Conservation (phyloP, 2,329 filamentous ascomycete genomes). For the Beauveria pseudobassiana region DNA sequence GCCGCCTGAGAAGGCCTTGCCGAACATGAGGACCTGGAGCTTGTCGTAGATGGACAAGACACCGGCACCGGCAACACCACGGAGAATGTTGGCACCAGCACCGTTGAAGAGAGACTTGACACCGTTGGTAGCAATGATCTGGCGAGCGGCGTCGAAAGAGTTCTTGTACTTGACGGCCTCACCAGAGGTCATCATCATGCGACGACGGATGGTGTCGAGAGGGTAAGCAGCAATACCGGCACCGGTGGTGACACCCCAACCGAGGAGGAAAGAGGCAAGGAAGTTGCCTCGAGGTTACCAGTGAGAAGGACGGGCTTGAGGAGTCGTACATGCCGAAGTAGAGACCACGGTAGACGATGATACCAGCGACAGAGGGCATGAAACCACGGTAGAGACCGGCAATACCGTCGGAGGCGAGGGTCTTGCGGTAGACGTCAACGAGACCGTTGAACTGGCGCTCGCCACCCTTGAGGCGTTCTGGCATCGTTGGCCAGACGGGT, state of each 20-base stretch:
- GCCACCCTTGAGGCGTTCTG: conserved; percentile 92
- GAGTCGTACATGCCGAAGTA: conserved; percentile 99
- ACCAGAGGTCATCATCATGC: conserved; percentile 99
- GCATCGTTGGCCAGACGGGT: conserved; percentile 99
- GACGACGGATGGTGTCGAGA: conserved; percentile 99
- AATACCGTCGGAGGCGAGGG: conserved; percentile 95
- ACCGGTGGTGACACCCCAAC: conserved; percentile 99
- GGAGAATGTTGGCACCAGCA: conserved; percentile 99
- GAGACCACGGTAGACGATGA: conserved; percentile 99
- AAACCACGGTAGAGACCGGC: conserved; percentile 99
- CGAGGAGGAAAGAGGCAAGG: conserved; percentile 97
- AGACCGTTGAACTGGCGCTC: conserved; percentile 99
- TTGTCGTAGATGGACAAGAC: conserved; percentile 99
- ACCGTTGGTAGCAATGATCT: conserved; percentile 98
- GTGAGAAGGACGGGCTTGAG: conserved; percentile 97
- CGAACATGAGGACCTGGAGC: conserved; percentile 98
- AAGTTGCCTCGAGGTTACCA: conserved; percentile 92
- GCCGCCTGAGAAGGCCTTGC: conserved; percentile 90
- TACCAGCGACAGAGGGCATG: conserved; percentile 98
- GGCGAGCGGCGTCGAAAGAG: conserved; percentile 87
- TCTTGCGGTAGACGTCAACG: conserved; percentile 99
- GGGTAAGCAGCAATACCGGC: conserved; percentile 99
- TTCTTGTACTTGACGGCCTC: conserved; percentile 99
- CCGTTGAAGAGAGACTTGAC: conserved; percentile 99
- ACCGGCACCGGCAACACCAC: conserved; percentile 99